Conservation (phyloP, 192 early-diverging fungal species). For the Podila epigama region DNA sequence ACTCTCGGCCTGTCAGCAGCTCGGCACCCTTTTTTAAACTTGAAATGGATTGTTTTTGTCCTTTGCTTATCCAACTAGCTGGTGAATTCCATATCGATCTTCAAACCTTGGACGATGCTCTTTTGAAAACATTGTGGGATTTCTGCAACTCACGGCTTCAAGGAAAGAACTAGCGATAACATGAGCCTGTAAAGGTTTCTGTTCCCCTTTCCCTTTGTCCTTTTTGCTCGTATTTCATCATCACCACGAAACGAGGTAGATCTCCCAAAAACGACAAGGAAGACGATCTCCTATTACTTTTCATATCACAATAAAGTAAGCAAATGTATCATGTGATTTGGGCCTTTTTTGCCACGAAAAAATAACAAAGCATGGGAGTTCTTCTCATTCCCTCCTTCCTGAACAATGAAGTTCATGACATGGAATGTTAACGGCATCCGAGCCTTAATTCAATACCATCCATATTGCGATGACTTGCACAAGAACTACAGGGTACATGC, state of each 20-base stretch:
- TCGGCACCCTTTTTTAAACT: background rate
- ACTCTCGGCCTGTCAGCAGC: too few relatives aligned
- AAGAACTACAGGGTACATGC: conserved; percentile 58
- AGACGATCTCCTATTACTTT: too few relatives aligned
- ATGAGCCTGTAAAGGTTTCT: too few relatives aligned
- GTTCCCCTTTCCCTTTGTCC: too few relatives aligned
- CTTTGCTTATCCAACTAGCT: background rate
- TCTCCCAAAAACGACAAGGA: too few relatives aligned
- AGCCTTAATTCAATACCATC: conserved; percentile 58
- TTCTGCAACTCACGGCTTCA: conserved; percentile 21
- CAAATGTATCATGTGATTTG: too few relatives aligned
- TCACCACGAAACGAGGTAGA: too few relatives aligned
- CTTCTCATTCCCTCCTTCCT: too few relatives aligned
- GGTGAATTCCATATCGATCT: conserved; percentile 55
- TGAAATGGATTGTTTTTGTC: background rate
- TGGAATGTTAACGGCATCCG: conserved; percentile 70
- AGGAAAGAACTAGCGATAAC: background rate
- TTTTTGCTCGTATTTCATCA: too few relatives aligned
- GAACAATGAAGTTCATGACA: conserved; percentile 67
- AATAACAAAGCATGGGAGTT: too few relatives aligned
- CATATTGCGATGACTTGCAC: conserved; percentile 53
- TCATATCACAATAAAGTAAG: too few relatives aligned
- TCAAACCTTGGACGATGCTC: conserved; percentile 40
- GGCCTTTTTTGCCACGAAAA: too few relatives aligned
- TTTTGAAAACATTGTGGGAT: conserved; percentile 46